Percentiles rank a stretch among this genome's conserved stretches.
Evolutionary conservation across 2,329 filamentous ascomycete species (phyloP).

Genomic region (Talaromyces rugulosus): DNA sequence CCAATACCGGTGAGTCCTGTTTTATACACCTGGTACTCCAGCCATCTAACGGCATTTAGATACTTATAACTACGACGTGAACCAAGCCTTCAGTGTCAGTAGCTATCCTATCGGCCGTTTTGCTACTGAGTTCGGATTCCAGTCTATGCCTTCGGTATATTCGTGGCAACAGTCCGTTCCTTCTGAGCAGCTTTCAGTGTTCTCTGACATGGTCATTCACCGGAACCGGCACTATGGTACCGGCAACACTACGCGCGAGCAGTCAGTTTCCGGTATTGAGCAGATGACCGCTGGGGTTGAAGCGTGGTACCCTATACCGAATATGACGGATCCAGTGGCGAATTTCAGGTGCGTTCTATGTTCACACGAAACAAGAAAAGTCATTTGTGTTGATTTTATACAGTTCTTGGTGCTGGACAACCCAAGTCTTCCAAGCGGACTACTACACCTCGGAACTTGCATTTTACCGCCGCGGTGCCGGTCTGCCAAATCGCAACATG

Average conservation of each 20-base stretch:
- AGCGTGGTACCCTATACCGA: neutral
- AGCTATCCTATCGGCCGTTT: constrained; percentile 51
- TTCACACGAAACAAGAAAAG: neutral
- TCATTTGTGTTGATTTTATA: neutral
- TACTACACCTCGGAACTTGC: neutral
- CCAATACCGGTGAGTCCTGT: neutral
- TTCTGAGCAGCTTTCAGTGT: constrained; percentile 1
- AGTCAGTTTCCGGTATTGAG: neutral
- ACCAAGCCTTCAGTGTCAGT: neutral
- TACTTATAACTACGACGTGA: neutral
- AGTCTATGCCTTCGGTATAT: constrained; percentile 44
- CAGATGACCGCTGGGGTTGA: neutral
- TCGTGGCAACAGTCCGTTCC: neutral
- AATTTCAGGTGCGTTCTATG: neutral
- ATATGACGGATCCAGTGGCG: neutral
- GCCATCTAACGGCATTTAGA: neutral
- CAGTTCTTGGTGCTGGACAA: constrained; percentile 1
- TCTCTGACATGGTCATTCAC: constrained; percentile 1
- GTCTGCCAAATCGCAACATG: neutral
- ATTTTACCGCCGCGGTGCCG: neutral
- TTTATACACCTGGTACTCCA: neutral
- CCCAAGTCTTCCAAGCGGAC: neutral
- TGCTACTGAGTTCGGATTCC: constrained; percentile 85
- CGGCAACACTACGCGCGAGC: neutral
- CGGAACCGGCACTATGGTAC: neutral